These are phyloP conservation scores for Euphorbia lathyris DNA, from an alignment of 345 rosid species.

Conservation along the genomic window DNA sequence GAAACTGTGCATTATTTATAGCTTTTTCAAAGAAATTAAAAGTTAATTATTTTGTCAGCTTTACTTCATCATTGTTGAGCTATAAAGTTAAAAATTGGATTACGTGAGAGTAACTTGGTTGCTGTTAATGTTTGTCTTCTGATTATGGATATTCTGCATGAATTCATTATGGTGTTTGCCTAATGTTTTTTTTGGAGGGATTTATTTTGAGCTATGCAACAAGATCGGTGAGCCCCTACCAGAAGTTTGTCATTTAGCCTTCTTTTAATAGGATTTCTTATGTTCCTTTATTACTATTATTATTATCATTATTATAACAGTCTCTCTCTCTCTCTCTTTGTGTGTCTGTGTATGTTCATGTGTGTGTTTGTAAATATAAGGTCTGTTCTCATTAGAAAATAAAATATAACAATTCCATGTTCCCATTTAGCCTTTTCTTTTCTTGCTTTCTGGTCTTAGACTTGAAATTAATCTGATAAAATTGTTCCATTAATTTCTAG, in stretches of 20 bases:
- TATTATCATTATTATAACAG: too few species aligned
- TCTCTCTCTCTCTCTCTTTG: too few species aligned
- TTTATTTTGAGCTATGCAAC: neutral
- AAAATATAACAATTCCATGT: neutral
- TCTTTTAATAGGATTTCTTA: neutral
- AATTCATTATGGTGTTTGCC: neutral
- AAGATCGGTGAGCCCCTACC: neutral
- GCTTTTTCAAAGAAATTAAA: neutral
- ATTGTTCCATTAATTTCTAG: neutral
- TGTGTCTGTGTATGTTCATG: too few species aligned
- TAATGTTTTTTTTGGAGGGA: neutral
- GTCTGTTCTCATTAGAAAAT: neutral
- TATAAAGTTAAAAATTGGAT: neutral
- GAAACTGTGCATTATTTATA: neutral
- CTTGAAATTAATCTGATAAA: neutral
- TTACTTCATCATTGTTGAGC: neutral
- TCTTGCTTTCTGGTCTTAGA: conserved; percentile 1
- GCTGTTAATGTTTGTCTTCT: neutral
- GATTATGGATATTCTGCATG: neutral
- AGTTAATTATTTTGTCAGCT: neutral
- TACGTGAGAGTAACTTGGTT: too few species aligned
- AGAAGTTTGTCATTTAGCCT: too few species aligned
- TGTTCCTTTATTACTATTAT: too few species aligned
- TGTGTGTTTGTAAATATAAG: neutral
- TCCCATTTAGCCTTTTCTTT: neutral